phyloP scores from a whole-genome alignment of 306 rosid genomes.

The Citrullus mucosospermus region DNA sequence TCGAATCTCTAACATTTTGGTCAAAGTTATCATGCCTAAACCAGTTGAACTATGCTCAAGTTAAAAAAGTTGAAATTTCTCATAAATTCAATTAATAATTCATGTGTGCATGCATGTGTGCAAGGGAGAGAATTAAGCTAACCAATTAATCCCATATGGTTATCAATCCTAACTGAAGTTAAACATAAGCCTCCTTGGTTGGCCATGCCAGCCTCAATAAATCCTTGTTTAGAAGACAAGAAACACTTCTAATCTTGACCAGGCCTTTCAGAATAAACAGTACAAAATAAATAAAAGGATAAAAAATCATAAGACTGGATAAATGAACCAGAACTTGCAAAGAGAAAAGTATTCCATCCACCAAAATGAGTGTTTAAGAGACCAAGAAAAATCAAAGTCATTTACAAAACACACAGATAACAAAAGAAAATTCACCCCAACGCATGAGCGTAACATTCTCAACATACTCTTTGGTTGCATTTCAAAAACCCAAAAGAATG shows the following conservation, averaged over 20 bases:
- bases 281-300: not conserved
- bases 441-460: not conserved
- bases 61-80: not conserved
- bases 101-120: not conserved
- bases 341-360: not conserved
- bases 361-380: not conserved
- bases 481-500: not conserved
- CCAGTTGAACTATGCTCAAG: not conserved
- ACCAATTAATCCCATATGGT: not conserved
- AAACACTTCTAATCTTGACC: not conserved
- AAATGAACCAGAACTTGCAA: not conserved
- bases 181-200: not conserved
- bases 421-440: not conserved
- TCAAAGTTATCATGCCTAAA: not conserved
- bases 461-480: not conserved
- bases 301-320: not conserved
- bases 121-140: not conserved
- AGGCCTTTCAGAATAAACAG: not conserved
- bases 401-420: not conserved
- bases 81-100: not conserved
- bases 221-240: not conserved
- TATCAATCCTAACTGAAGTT: not conserved
- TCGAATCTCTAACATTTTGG: not conserved
- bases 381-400: not conserved
- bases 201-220: not conserved